These are phyloP conservation scores for Pinus tabuliformis DNA, from an alignment of 75 land plant species.

Conservation along the genomic window DNA sequence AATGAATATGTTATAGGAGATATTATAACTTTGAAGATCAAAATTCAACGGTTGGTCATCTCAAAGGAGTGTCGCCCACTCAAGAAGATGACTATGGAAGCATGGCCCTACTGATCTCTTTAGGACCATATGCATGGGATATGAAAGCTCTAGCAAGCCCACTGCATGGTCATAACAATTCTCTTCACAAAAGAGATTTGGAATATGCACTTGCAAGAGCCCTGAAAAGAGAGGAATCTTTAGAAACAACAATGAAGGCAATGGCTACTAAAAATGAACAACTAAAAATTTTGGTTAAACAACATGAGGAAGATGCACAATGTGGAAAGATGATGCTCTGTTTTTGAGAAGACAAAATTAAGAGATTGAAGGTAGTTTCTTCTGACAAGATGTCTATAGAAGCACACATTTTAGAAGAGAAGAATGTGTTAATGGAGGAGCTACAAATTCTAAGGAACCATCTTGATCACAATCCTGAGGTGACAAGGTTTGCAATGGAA, in stretches of 20 bases:
- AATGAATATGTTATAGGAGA: constrained; percentile 97
- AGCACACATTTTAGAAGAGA: constrained; percentile 68
- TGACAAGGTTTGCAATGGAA: constrained; percentile 98
- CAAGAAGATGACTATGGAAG: constrained; percentile 27
- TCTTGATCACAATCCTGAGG: constrained; percentile 79
- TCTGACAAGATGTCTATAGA: constrained; percentile 67
- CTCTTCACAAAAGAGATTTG: constrained; percentile 44
- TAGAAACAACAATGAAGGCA: constrained; percentile 60
- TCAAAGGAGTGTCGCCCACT: constrained; percentile 21
- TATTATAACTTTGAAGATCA: constrained; percentile 73
- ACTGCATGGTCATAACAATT: constrained; percentile 41
- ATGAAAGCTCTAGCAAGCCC: constrained; percentile 46
- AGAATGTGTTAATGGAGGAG: constrained; percentile 65
- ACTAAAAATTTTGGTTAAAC: constrained; percentile 74
- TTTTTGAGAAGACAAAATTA: constrained; percentile 89
- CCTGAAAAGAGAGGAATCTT: constrained; percentile 73
- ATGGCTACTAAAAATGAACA: constrained; percentile 73
- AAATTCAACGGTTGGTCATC: constrained; percentile 73
- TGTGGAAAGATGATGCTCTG: constrained; percentile 87
- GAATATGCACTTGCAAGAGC: constrained; percentile 79
- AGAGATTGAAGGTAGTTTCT: constrained; percentile 71
- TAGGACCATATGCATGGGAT: constrained; percentile 51
- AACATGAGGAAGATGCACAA: constrained; percentile 83
- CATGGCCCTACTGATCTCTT: constrained; percentile 33
- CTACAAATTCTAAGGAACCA: constrained; percentile 58